These are phyloP conservation scores for Plantago ovata DNA, from an alignment of 257 asterid species.

Conservation along the genomic window DNA sequence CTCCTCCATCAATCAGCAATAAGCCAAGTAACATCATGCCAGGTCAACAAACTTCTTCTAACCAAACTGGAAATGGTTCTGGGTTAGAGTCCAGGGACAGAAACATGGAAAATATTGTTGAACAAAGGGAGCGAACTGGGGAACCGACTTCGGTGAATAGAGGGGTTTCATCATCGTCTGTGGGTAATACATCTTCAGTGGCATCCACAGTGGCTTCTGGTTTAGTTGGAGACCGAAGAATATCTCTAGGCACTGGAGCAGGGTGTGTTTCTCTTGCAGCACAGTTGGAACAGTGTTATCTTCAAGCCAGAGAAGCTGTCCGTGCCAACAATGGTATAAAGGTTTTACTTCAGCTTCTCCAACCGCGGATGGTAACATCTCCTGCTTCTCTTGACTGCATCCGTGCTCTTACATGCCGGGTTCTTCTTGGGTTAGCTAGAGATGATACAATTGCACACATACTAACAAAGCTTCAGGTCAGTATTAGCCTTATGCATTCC, in stretches of 20 bases:
- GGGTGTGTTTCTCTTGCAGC: slow-evolving; percentile 99
- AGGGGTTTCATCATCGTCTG: slow-evolving; percentile 41
- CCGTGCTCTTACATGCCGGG: slow-evolving; percentile 99
- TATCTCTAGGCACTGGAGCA: slow-evolving; percentile 85
- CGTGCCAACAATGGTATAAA: slow-evolving; percentile 95
- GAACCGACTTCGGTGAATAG: slow-evolving; percentile 69
- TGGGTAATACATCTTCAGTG: slow-evolving; percentile 36
- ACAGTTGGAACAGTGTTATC: slow-evolving; percentile 93
- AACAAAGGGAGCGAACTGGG: slow-evolving; percentile 57
- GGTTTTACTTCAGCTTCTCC: slow-evolving; percentile 97
- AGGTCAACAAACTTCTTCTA: slow-evolving; percentile 60
- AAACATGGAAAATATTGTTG: slow-evolving; percentile 47
- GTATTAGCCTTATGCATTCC: slow-evolving; percentile 11
- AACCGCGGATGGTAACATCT: slow-evolving; percentile 84
- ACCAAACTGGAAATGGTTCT: slow-evolving; percentile 53
- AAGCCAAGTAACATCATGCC: slow-evolving; percentile 63
- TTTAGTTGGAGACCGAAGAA: slow-evolving; percentile 96
- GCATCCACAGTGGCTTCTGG: slow-evolving; percentile 73
- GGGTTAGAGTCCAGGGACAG: slow-evolving; percentile 59
- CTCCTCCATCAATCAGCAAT: slow-evolving; percentile 98
- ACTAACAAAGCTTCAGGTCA: slow-evolving; percentile 92
- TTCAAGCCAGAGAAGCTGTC: slow-evolving; percentile 96
- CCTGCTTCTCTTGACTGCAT: slow-evolving; percentile 97
- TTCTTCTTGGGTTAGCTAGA: slow-evolving; percentile 97
- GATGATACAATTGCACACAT: slow-evolving; percentile 98